Evolutionary conservation across 768 basidiomycete species (phyloP), one percentile per base, ranked within the genome.

Genomic region (Brasilioporus rufonigricans): DNA sequence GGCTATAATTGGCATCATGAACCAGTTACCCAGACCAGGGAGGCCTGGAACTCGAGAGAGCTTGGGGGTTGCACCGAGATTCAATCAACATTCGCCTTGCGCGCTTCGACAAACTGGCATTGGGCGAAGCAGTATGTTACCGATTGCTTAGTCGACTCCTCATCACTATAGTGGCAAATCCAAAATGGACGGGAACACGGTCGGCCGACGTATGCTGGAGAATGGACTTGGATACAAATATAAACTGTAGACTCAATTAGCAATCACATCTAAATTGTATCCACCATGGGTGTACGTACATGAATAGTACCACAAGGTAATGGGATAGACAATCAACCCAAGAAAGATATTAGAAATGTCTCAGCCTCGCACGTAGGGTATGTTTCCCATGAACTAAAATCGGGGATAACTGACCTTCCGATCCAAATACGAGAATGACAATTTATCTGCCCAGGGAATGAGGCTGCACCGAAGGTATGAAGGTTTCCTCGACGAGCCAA

Each of bases 371-470:
- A 32, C 18, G 40, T 18, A 48, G 3, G 32, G 31, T 12, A 39
- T 31, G n/a, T 35, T 41, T 21, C 46, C 41, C 21, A 9, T 52
- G 16, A n/a, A 38, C 10, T 27, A 27, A 55, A 50, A 23, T 39
- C 31, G 23, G 35, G 47, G 44, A 52, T 41, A 48, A 27, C 38
- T 31, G 36, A 35, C 26, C 46, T 46, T 45, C 19, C 18, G 21
- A 39, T n/a, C 36, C 44, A 13, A 24, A 33, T 33, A 56, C 57
- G 53, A 61, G 57, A 50, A 26, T 54, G 63, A 39, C 53, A 11
- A 2, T 56, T 47, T 14, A 46, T 72, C 54, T 71, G 11, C 67
- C 63, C 67, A 71, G 66, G 67, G 69, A 72, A 72, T 69, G 69
- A 72, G 71, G 63, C 71, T 44, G 32, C 58, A 50, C 23, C 58